Percentiles rank a stretch among this genome's conserved stretches.
phyloP scores from a whole-genome alignment of 2,329 filamentous ascomycete species.

The Seiridium cupressi region DNA sequence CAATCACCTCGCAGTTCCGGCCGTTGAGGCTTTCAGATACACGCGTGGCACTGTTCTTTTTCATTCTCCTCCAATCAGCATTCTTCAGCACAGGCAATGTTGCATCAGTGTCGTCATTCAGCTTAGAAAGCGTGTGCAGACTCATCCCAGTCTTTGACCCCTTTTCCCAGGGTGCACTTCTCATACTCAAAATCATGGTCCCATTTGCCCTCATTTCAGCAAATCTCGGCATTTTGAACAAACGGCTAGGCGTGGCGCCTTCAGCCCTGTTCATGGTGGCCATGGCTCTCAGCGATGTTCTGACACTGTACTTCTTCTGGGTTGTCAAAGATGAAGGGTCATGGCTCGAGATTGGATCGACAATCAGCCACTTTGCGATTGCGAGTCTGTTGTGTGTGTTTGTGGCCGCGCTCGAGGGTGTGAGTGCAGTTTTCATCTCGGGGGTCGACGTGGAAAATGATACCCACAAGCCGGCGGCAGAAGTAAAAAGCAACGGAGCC shows the following conservation, averaged over 20 bases:
- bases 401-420: constrained; percentile 80
- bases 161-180: constrained; percentile 82
- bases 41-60: constrained; percentile 89
- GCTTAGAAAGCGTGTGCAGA: constrained; percentile 82
- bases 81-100: constrained; percentile 98
- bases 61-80: constrained; percentile 88
- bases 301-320: constrained; percentile 97
- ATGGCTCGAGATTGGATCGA: constrained; percentile 96
- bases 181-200: constrained; percentile 87
- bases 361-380: constrained; percentile 93
- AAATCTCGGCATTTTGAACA: constrained; percentile 91
- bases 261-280: constrained; percentile 92
- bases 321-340: constrained; percentile 94
- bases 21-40: constrained; percentile 78
- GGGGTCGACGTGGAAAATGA: constrained; percentile 66
- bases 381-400: constrained; percentile 88
- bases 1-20: constrained; percentile 44
- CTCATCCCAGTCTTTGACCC: constrained; percentile 92
- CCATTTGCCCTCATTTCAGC: constrained; percentile 91
- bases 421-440: constrained; percentile 78
- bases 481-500: neutral
- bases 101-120: constrained; percentile 90
- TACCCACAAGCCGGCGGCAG: neutral
- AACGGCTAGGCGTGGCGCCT: constrained; percentile 77
- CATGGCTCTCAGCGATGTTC: constrained; percentile 85